Base-by-base conservation (phyloP, 2,329 filamentous ascomycete genomes). In the Phyllosticta citriasiana region DNA sequence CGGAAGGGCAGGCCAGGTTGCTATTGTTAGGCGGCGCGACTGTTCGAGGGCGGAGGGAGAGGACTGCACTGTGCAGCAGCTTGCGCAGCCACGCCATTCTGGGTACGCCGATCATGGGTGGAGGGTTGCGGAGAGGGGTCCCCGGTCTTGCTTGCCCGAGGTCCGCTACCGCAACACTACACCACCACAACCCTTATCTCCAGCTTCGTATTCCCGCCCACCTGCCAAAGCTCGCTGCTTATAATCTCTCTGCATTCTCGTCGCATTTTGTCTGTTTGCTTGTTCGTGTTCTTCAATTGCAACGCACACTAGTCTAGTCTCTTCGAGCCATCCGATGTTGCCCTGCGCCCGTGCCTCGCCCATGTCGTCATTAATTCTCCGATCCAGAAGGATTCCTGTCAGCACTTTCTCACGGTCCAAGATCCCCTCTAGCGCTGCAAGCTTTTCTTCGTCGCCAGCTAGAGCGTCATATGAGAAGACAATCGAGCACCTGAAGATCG, bases 401-500 rank as follows among this genome's bases (percentile, higher is more conserved):
- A 47, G 40, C 40, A 47, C 40, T 47, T 47, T 47, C 40, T n/a
- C 40, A 9, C 33, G 10, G 10, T 40, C 33, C 33, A 40, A 40
- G 33, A 40, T 22, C 7, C 27, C 40, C 12, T 40, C 6, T 40
- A 19, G 57, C 24, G 57, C 57, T 51, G n/a, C 25, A 47, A 47
- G 40, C 14, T 72, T 74, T 53, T 73, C 72, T 0, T 67, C 66
- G 4, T 70, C 71, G 6, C 56, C 66, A 9, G 63, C 65, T 52
- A 67, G 64, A 55, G 74, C 73, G 64, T 74, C 74, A 40, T 86
- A 86, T 71, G 80, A 80, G 57, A 81, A 86, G 67, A 88, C 86
- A 0, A 80, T 88, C 35, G 75, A 77, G 3, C 88, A 88, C 67
- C 76, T 89, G 63, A 86, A 82, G 66, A 88, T 89, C 65, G 85